Base-by-base conservation (phyloP, 192 early-diverging fungal genomes). In the Coemansia sp. region DNA sequence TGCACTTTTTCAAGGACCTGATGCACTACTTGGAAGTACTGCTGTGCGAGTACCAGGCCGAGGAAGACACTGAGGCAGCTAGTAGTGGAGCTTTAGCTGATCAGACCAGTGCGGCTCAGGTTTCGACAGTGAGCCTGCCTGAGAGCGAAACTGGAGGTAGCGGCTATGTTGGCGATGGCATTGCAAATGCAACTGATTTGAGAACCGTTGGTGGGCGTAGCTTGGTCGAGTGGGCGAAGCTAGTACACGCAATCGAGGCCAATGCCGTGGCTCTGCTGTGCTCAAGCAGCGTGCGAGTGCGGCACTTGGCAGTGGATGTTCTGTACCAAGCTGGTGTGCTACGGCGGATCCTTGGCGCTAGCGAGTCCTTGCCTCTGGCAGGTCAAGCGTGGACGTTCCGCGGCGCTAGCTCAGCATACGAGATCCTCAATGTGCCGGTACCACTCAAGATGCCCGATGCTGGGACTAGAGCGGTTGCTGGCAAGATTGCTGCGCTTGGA, bases 1-100 rank as follows among this genome's bases (percentile, higher is more conserved):
- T 93, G 51, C 85, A 89, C 42, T 67, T 92, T 13, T 93, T 87
- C 60, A 65, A 87, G 9, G 89, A 89, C 40, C 73, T 92, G 46
- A 64, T 92, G 3, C 72, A 78, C 9, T 84, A 83, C 9, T 84
- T 81, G 65, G 75, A 83, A 45, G 48, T 59, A 6, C 37, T 71
- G 10, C 46, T 83, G 39, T 57, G 39, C 23, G 80, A 83, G 59
- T 58, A 38, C 35, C 33, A 70, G 23, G 31, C 61, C 0, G 69
- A 81, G 5, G 34, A 59, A 5, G 46, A 9, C 9, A 3, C 35
- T 21, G 48, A 8, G 6, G 33, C 60, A 33, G 35, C 34, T 3
- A 65, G 48, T 24, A 37, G 21, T 20, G 6, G 28, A n/a, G 33
- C 45, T 16, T 62, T 62, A 26, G 28, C 42, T 31, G 38, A 31